Conservation (phyloP, 2,329 filamentous ascomycete species). For the Penicillium nordicum region DNA sequence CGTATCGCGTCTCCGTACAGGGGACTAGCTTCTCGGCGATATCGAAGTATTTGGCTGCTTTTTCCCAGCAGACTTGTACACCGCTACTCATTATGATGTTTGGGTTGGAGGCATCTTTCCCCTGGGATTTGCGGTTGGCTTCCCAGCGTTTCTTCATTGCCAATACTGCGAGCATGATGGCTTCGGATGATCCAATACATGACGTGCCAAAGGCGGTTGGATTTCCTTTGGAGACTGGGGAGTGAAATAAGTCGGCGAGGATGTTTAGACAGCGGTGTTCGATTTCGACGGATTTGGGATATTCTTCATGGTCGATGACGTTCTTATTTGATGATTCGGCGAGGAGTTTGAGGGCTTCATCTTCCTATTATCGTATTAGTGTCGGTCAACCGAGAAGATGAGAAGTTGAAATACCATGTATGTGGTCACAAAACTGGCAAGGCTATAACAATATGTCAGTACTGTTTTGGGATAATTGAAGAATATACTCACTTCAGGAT, state of each 20-base stretch:
- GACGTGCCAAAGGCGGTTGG: constrained; percentile 66
- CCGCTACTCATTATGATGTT: constrained; percentile 75
- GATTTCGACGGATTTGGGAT: constrained; percentile 58
- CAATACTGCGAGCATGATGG: constrained; percentile 66
- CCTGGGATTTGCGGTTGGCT: constrained; percentile 56
- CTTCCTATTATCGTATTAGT: constrained; percentile 43
- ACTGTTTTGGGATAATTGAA: neutral
- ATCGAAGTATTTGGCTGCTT: constrained; percentile 71
- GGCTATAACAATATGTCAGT: neutral
- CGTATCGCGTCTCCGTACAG: constrained; percentile 59
- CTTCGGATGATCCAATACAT: constrained; percentile 68
- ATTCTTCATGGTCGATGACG: constrained; percentile 67
- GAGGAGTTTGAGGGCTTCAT: constrained; percentile 62
- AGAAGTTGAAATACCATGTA: constrained; percentile 51
- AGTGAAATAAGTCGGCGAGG: constrained; percentile 63
- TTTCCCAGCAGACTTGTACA: constrained; percentile 69
- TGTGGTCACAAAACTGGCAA: constrained; percentile 62
- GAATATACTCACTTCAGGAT: constrained; percentile 59
- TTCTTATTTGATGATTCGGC: constrained; percentile 68
- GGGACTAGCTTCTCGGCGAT: constrained; percentile 53
- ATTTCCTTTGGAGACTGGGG: constrained; percentile 47
- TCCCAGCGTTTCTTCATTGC: constrained; percentile 76
- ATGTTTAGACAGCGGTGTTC: constrained; percentile 68
- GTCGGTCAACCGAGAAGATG: neutral
- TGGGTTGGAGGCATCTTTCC: constrained; percentile 62